Percentiles rank a stretch among this genome's conserved stretches.
Conservation (phyloP, 2,329 filamentous ascomycete species). For the Huntiella omanensis region DNA sequence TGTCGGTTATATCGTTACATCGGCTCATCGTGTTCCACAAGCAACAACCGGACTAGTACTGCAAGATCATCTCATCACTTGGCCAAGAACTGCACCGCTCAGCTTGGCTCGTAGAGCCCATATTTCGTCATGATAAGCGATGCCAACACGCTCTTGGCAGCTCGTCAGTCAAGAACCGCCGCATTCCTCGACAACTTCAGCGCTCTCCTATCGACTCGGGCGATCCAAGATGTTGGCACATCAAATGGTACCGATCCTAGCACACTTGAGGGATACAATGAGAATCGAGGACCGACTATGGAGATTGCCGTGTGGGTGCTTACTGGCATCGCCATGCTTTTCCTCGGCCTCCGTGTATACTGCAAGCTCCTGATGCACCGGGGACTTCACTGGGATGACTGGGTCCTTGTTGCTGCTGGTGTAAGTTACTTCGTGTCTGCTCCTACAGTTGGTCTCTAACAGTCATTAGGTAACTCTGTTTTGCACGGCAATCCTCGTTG, state of each 20-base stretch:
- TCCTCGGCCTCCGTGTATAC: slow-evolving; percentile 19
- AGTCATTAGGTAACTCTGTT: slow-evolving; percentile 1
- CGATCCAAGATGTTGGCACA: not conserved
- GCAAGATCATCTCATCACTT: no score
- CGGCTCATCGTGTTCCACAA: no score
- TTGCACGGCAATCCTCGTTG: slow-evolving; percentile 7
- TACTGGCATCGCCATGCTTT: slow-evolving; percentile 2
- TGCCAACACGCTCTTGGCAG: no score
- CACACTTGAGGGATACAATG: slow-evolving; percentile 1
- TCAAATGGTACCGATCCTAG: not conserved
- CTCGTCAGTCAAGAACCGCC: not conserved
- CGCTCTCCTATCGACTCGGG: not conserved
- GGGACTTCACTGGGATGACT: slow-evolving; percentile 22
- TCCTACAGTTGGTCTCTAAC: not conserved
- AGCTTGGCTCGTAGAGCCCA: no score
- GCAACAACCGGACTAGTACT: no score
- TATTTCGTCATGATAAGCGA: no score
- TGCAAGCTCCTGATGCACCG: slow-evolving; percentile 20
- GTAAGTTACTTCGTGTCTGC: not conserved
- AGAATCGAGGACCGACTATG: slow-evolving; percentile 7
- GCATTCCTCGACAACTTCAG: not conserved
- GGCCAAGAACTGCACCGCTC: no score
- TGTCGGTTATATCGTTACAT: no score
- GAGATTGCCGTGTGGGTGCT: slow-evolving; percentile 9
- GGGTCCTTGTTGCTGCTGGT: slow-evolving; percentile 19